Evolutionary conservation across 2,329 filamentous ascomycete genomes (phyloP).

Genomic region (Botryotinia convoluta): DNA sequence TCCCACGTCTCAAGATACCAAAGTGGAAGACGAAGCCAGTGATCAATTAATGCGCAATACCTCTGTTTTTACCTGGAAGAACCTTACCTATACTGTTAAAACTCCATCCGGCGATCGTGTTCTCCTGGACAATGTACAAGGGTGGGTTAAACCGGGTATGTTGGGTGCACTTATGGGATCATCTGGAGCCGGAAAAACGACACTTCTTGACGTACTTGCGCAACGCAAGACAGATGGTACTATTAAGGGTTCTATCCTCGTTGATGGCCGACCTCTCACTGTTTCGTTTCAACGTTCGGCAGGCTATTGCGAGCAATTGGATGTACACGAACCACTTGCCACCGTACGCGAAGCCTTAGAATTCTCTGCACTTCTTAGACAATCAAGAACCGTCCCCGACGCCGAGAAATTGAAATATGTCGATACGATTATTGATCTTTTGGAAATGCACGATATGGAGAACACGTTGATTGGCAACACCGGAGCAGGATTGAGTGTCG

Average conservation of each 20-base stretch:
- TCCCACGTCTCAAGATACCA: conserved; percentile 25
- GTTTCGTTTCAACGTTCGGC: conserved; percentile 86
- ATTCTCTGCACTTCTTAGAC: conserved; percentile 81
- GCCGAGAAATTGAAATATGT: conserved; percentile 80
- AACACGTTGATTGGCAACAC: conserved; percentile 63
- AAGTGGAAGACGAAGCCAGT: conserved; percentile 40
- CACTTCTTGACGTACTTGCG: conserved; percentile 80
- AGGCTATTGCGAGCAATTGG: conserved; percentile 69
- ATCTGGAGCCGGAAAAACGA: conserved; percentile 82
- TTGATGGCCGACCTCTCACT: conserved; percentile 64
- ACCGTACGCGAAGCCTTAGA: conserved; percentile 85
- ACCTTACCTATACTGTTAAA: conserved; percentile 66
- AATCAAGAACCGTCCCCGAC: conserved; percentile 67
- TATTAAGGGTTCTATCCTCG: conserved; percentile 76
- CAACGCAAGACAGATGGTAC: conserved; percentile 85
- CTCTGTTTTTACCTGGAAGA: conserved; percentile 71
- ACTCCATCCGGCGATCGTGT: conserved; percentile 59
- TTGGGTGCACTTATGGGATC: conserved; percentile 61
- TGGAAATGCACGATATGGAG: conserved; percentile 65
- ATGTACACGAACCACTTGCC: conserved; percentile 78
- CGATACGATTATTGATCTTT: conserved; percentile 67
- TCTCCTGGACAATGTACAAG: conserved; percentile 66
- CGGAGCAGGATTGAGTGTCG: conserved; percentile 59
- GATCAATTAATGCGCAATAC: conserved; percentile 57
- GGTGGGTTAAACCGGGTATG: conserved; percentile 59